A percentile compares a stretch with the other conserved stretches of the same genome.
Evolutionary conservation across 1,139 yeast genomes (phyloP).

Genomic region (Hansenula sp.): DNA sequence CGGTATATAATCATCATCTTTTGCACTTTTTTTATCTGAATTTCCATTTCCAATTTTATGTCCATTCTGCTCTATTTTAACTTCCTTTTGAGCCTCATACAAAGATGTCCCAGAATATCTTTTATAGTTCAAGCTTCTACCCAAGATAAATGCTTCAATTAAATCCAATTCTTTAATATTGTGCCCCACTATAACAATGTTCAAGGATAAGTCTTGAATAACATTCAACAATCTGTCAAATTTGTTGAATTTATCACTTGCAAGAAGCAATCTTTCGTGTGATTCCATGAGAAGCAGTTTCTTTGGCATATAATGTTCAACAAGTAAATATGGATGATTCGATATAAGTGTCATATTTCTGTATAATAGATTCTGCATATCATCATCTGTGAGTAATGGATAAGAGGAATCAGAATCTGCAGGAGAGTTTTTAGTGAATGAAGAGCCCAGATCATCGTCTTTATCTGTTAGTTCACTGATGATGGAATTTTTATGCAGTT

Average conservation of each 20-base stretch:
- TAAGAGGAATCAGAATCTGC: constrained; percentile 15
- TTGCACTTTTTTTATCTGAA: constrained; percentile 28
- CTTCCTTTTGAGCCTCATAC: neutral
- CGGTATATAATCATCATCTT: constrained; percentile 35
- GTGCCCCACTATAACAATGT: constrained; percentile 53
- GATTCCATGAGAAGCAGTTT: constrained; percentile 61
- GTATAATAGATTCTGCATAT: constrained; percentile 38
- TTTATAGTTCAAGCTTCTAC: constrained; percentile 51
- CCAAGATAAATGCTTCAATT: constrained; percentile 62
- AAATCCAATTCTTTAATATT: constrained; percentile 65
- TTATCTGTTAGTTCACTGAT: constrained; percentile 22
- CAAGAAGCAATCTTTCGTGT: constrained; percentile 45
- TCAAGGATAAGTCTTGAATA: constrained; percentile 13
- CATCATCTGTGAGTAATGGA: constrained; percentile 23
- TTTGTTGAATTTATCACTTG: constrained; percentile 56
- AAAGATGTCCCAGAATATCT: constrained; percentile 55
- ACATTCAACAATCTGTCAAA: constrained; percentile 47
- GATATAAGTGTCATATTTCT: constrained; percentile 46
- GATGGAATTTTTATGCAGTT: constrained; percentile 46
- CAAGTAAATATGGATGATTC: constrained; percentile 65
- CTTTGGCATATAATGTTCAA: constrained; percentile 72
- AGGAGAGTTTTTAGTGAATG: constrained; percentile 10
- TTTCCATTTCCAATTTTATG: neutral
- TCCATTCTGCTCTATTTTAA: neutral
- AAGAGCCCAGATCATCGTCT: constrained; percentile 5